phyloP scores from a whole-genome alignment of 1,139 yeast species.

The Kodamaea arcana region DNA sequence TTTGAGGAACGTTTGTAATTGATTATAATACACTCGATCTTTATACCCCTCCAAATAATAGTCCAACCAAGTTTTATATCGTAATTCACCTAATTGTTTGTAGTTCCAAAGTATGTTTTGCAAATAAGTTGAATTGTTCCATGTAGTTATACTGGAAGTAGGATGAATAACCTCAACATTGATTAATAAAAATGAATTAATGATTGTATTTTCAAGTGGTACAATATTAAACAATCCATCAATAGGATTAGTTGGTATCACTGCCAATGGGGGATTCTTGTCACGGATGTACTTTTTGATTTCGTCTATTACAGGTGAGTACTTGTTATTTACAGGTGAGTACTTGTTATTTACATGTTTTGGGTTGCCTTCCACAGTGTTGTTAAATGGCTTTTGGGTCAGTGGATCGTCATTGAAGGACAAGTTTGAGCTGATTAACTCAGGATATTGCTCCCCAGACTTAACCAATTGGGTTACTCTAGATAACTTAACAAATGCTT shows the following conservation, averaged over 20 bases:
- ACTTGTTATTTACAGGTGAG: too few species aligned
- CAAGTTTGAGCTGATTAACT: too few species aligned
- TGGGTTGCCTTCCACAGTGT: too few species aligned
- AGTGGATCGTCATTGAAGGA: too few species aligned
- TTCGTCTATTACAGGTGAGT: not conserved
- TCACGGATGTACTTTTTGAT: not conserved
- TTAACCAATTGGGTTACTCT: too few species aligned
- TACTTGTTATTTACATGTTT: too few species aligned
- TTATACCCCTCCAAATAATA: constrained; percentile 5
- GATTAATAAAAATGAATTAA: constrained; percentile 6
- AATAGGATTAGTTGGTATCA: not conserved
- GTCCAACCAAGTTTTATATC: constrained; percentile 5
- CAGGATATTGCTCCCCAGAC: too few species aligned
- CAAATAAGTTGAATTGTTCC: not conserved
- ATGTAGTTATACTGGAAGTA: not conserved
- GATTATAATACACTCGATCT: constrained; percentile 3
- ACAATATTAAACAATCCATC: not conserved
- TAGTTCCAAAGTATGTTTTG: constrained; percentile 6
- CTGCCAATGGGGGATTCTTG: not conserved
- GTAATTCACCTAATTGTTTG: constrained; percentile 7
- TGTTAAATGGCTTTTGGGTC: too few species aligned
- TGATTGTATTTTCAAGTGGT: constrained; percentile 4
- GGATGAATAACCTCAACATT: constrained; percentile 5
- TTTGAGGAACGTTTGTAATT: constrained; percentile 4
- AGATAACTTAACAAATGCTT: too few species aligned